A percentile compares a stretch with the other conserved stretches of the same genome.
phyloP scores from a whole-genome alignment of 2,329 filamentous ascomycete genomes.

The Aspergillus cejpii region DNA sequence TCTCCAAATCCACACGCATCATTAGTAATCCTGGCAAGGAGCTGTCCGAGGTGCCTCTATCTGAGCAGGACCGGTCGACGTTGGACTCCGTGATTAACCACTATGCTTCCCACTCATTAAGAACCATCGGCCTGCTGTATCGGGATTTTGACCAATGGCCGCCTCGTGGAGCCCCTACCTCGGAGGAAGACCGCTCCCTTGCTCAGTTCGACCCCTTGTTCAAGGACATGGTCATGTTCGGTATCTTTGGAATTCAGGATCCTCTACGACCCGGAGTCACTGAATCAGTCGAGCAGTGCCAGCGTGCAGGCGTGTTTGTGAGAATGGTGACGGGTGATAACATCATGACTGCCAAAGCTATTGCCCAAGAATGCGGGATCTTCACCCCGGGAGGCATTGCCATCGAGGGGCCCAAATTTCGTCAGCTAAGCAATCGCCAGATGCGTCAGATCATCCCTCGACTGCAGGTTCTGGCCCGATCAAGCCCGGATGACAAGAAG shows the following conservation, averaged over 20 bases:
- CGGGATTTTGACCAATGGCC: conserved; percentile 83
- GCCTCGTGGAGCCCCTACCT: conserved; percentile 54
- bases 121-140: conserved; percentile 78
- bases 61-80: conserved; percentile 50
- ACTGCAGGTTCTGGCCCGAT: conserved; percentile 65
- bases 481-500: conserved; percentile 70
- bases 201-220: conserved; percentile 63
- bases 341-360: conserved; percentile 69
- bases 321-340: conserved; percentile 86
- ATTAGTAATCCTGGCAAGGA: conserved; percentile 56
- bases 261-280: conserved; percentile 68
- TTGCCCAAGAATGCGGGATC: conserved; percentile 72
- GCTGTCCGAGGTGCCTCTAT: conserved; percentile 48
- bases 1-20: conserved; percentile 45
- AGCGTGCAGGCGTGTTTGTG: conserved; percentile 68
- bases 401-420: conserved; percentile 72
- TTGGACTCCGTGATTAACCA: conserved; percentile 63
- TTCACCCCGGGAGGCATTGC: conserved; percentile 60
- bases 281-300: conserved; percentile 65
- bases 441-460: conserved; percentile 62
- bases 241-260: conserved; percentile 74
- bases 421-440: conserved; percentile 60
- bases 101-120: conserved; percentile 72
- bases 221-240: conserved; percentile 60
- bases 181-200: conserved; percentile 54